Base-by-base conservation (phyloP, 2,329 filamentous ascomycete genomes). In the Biscogniauxia marginata region DNA sequence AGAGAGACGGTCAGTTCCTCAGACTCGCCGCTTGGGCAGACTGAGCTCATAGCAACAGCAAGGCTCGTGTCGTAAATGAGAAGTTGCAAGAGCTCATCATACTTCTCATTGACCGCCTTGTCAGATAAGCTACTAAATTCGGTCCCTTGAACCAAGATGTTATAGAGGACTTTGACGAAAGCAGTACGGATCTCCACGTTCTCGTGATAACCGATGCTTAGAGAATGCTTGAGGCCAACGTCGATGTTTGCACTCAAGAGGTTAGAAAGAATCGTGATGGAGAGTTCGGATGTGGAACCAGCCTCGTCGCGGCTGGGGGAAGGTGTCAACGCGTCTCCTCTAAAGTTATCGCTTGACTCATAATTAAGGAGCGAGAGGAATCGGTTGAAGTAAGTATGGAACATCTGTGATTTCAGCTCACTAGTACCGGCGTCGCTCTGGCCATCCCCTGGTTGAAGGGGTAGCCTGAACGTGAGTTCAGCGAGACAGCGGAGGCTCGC, bases 161-260 rank as follows among this genome's bases (percentile, higher is more conserved):
- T 89, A 67, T 85, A 87, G 5, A 89, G 76, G 16, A 89, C 86
- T 61, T 85, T 86, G 57, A 89, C 82, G 66, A 89, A 89, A 1
- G 86, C 86, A 4, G 85, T 88, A 52, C 86, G 79, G 56, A 89
- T 88, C 63, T 88, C 85, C 25, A 86, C 75, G 63, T 88, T 87
- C 63, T 88, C 85, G 64, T 89, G 85, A 65, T 89, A 89, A 11
- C 86, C 86, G 57, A 89, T 88, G 58, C 83, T 85, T 13, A 89
- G 73, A 2, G 85, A 88, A 67, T 88, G 85, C 66, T 89, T 89
- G 49, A 89, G 72, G 2, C 86, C 86, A 39, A 89, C 85, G 63
- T 89, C 86, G 25, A 89, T 87, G 61, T 89, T 89, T 3, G 86
- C 85, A 64, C 86, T 88, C 7, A 89, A 73, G 1, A 89, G 77